Evolutionary conservation across 495 filamentous ascomycete species (phyloP).

Genomic region (Glarea lozoyensis): DNA sequence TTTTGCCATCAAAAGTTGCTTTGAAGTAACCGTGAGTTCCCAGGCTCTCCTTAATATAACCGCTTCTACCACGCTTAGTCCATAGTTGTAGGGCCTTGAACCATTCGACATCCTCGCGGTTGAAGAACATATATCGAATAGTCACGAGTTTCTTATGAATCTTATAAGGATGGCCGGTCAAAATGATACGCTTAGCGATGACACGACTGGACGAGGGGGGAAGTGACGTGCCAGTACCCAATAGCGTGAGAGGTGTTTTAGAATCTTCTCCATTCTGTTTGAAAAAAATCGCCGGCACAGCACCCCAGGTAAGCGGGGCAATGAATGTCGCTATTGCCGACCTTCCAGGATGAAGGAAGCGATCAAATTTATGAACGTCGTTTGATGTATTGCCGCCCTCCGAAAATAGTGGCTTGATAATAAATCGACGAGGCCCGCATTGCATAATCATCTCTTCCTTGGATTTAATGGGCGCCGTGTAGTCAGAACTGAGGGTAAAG

Average conservation of each 20-base stretch:
- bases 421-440: constrained; percentile 74
- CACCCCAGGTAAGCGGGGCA: constrained; percentile 85
- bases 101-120: constrained; percentile 86
- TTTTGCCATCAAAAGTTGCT: constrained; percentile 89
- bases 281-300: constrained; percentile 83
- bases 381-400: constrained; percentile 77
- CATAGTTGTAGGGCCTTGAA: constrained; percentile 94
- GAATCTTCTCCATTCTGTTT: constrained; percentile 33
- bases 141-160: constrained; percentile 97
- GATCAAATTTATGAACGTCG: constrained; percentile 93
- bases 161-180: constrained; percentile 95
- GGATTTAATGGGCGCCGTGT: constrained; percentile 65
- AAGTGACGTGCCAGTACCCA: constrained; percentile 79
- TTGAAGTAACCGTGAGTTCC: constrained; percentile 99
- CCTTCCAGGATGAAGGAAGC: constrained; percentile 83
- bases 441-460: constrained; percentile 88
- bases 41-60: constrained; percentile 85
- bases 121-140: constrained; percentile 99
- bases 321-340: constrained; percentile 88
- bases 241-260: constrained; percentile 47
- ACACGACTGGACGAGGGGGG: constrained; percentile 71
- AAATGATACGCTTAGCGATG: constrained; percentile 85
- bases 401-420: constrained; percentile 87
- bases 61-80: constrained; percentile 80
- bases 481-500: constrained; percentile 67